Percentiles rank a stretch among this genome's conserved stretches.
These are phyloP conservation scores for Sphagnum magellanicum DNA, from an alignment of 228 moss, liverwort and hornwort species.

Conservation along the genomic window DNA sequence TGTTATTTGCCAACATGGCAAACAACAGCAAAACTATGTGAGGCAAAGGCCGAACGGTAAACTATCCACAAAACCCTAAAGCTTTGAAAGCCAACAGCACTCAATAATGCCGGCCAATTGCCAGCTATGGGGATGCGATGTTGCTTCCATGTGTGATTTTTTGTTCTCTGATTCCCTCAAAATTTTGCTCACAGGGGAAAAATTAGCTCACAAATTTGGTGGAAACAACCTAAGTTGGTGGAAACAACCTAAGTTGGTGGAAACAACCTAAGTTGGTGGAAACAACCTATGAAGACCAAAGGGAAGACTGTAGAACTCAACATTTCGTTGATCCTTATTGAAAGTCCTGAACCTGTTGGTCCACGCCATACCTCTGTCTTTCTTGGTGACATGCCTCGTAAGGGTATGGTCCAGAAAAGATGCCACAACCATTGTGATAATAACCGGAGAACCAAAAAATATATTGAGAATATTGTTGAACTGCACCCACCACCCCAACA, in stretches of 20 bases:
- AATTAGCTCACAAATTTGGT: no score
- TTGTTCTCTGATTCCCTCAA: not conserved
- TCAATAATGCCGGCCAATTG: not conserved
- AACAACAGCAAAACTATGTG: not conserved
- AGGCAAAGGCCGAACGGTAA: no score
- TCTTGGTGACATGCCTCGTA: conserved; percentile 27
- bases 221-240: conserved; percentile 11
- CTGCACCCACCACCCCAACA: conserved; percentile 2
- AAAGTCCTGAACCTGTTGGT: conserved; percentile 25
- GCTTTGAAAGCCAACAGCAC: conserved; percentile 2
- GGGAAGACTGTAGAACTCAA: conserved; percentile 42
- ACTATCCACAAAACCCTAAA: not conserved
- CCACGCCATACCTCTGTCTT: conserved; percentile 42
- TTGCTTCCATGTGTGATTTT: no score
- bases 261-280: conserved; percentile 17
- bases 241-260: conserved; percentile 20
- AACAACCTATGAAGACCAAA: conserved; percentile 30
- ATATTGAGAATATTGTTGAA: conserved; percentile 34
- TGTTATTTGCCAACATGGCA: conserved; percentile 14
- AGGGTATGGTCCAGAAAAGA: conserved; percentile 26
- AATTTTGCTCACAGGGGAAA: not conserved
- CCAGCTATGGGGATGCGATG: not conserved
- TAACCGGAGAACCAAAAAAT: conserved; percentile 26
- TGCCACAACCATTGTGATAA: conserved; percentile 26
- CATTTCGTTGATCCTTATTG: conserved; percentile 25